Percentiles rank a stretch among this genome's conserved stretches.
These are phyloP conservation scores for Pleurotus giganteus DNA, from an alignment of 768 basidiomycete species.

Conservation along the genomic window DNA sequence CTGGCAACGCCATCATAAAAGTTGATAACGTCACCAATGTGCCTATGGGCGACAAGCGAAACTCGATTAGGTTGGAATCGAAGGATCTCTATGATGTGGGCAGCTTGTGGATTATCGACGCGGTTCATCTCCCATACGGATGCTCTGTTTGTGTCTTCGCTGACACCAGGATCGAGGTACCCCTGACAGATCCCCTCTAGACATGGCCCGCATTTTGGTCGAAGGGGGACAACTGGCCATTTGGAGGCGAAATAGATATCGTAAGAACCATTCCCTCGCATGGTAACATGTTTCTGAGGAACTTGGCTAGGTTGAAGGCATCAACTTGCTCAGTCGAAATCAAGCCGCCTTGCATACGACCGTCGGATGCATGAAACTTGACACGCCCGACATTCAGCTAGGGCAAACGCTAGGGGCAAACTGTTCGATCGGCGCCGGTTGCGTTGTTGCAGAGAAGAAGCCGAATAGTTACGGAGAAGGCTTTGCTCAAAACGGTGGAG, in stretches of 20 bases:
- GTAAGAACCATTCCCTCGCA: background rate
- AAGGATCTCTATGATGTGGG: constrained; percentile 33
- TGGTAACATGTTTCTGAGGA: too few relatives aligned
- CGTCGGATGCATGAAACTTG: constrained; percentile 52
- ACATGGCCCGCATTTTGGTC: constrained; percentile 14
- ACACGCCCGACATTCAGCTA: constrained; percentile 29
- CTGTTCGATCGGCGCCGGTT: constrained; percentile 64
- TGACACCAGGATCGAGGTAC: background rate
- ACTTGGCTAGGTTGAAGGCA: constrained; percentile 8
- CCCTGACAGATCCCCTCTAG: constrained; percentile 4
- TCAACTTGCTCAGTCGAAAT: constrained; percentile 58
- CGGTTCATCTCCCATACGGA: constrained; percentile 13
- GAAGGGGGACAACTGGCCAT: constrained; percentile 13
- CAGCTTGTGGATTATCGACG: constrained; percentile 11
- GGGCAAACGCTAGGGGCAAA: constrained; percentile 42
- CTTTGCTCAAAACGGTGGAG: constrained; percentile 67
- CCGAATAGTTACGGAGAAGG: constrained; percentile 59
- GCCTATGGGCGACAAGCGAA: constrained; percentile 40
- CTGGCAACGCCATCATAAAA: constrained; percentile 62
- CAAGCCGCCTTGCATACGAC: constrained; percentile 74
- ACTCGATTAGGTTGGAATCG: constrained; percentile 62
- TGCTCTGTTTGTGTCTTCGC: background rate
- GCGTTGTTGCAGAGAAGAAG: constrained; percentile 55
- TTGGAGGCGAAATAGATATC: constrained; percentile 15
- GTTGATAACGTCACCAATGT: constrained; percentile 70